phyloP scores from a whole-genome alignment of 176 grass and related monocot genomes.

The Elymus sibiricus region DNA sequence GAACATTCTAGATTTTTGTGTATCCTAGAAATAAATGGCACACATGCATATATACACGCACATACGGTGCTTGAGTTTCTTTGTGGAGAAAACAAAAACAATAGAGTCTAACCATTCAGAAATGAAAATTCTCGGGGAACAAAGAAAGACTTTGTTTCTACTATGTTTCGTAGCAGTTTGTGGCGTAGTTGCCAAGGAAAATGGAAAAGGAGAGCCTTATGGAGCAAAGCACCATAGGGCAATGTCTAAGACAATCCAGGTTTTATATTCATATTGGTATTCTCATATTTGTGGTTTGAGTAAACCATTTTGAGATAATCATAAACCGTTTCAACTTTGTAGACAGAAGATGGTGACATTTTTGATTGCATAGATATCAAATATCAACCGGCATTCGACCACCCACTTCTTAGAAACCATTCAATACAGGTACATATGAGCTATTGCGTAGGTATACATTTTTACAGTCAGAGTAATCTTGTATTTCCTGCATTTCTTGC shows the following conservation, averaged over 20 bases:
- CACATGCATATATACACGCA: not conserved
- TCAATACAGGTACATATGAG: not conserved
- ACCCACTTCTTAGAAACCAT: not conserved
- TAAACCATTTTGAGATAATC: not conserved
- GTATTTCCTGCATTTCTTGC: not conserved
- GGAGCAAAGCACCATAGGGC: not conserved
- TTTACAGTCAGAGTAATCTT: not conserved
- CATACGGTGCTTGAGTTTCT: not conserved
- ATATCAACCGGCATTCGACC: not conserved
- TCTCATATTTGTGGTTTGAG: not conserved
- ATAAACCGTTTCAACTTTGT: not conserved
- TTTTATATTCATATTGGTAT: not conserved
- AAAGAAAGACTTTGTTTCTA: not conserved
- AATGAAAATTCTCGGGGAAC: not conserved
- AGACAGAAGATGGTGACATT: slow-evolving; percentile 4
- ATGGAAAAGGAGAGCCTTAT: not conserved
- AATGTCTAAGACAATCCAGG: not conserved
- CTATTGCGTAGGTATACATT: not conserved
- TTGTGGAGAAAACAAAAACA: not conserved
- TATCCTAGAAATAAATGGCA: not conserved
- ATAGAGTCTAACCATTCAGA: not conserved
- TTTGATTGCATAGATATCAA: slow-evolving; percentile 7
- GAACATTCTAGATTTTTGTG: not conserved
- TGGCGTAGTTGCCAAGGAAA: not conserved
- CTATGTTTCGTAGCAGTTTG: not conserved